phyloP scores from a whole-genome alignment of 257 asterid genomes.

The Nemophila menziesii region DNA sequence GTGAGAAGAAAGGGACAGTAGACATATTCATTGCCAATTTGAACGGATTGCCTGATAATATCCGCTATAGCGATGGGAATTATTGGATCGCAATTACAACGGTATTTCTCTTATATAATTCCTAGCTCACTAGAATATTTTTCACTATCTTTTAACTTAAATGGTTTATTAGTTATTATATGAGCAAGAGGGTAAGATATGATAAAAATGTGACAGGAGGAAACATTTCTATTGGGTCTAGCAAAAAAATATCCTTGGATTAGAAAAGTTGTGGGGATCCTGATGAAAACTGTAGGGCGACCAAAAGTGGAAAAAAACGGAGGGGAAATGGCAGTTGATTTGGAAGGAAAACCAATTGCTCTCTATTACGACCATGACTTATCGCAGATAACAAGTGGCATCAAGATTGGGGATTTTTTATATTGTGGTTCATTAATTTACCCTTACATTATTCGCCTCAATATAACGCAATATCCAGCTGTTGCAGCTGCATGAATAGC shows the following conservation, averaged over 20 bases:
- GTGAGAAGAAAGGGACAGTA: conserved; percentile 42
- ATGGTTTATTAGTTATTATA: no score
- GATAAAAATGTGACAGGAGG: conserved; percentile 35
- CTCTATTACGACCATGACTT: conserved; percentile 31
- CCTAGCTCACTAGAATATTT: no score
- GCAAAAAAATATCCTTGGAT: conserved; percentile 34
- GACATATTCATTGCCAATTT: conserved; percentile 51
- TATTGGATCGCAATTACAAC: conserved; percentile 61
- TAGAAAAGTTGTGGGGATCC: conserved; percentile 41
- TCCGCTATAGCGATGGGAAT: conserved; percentile 64
- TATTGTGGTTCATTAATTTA: conserved; percentile 36
- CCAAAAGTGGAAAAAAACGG: conserved; percentile 31
- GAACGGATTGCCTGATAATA: conserved; percentile 83
- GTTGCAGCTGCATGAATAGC: conserved; percentile 11
- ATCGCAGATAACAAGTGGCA: conserved; percentile 23
- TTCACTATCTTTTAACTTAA: no score
- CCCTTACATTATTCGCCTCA: conserved; percentile 48
- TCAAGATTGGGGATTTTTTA: conserved; percentile 50
- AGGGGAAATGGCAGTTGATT: conserved; percentile 53
- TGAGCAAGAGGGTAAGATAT: background rate
- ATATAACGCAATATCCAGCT: conserved; percentile 41
- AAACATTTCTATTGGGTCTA: conserved; percentile 14
- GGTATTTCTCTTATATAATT: no score
- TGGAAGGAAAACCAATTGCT: conserved; percentile 58
- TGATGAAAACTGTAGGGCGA: conserved; percentile 19